Evolutionary conservation across 176 grass and related monocot species (phyloP).

Genomic region (Dactylis glomerata): DNA sequence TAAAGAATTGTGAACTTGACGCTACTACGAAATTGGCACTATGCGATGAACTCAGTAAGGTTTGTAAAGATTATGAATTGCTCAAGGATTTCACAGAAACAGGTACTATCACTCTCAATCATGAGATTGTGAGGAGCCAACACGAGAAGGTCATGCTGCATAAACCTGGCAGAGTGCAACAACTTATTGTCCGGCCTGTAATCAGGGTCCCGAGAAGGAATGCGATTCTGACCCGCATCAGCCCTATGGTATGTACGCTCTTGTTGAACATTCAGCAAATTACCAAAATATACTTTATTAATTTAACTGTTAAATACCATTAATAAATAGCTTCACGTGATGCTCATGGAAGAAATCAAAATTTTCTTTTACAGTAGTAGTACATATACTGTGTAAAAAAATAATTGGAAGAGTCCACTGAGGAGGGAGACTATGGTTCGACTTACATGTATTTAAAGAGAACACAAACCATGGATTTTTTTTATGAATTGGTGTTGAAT

Average conservation of each 20-base stretch:
- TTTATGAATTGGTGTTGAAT: not conserved
- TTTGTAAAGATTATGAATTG: slow-evolving; percentile 46
- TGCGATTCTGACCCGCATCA: slow-evolving; percentile 56
- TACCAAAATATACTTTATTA: not conserved
- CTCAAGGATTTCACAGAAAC: slow-evolving; percentile 43
- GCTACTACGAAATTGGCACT: slow-evolving; percentile 37
- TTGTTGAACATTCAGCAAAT: not conserved
- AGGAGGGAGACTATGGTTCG: not conserved
- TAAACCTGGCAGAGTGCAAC: not conserved
- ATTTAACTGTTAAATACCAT: not conserved
- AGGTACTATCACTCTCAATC: slow-evolving; percentile 31
- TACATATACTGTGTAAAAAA: not conserved
- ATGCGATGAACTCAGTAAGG: slow-evolving; percentile 41
- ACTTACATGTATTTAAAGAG: not conserved
- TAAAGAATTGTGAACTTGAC: slow-evolving; percentile 40
- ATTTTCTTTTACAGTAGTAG: not conserved
- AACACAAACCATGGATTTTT: not conserved
- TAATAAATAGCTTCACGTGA: not conserved
- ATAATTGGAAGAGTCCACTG: not conserved
- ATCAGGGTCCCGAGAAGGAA: slow-evolving; percentile 52
- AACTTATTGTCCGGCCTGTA: slow-evolving; percentile 44
- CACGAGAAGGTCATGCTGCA: slow-evolving; percentile 28
- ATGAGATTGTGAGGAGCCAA: slow-evolving; percentile 31
- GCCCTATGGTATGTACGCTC: slow-evolving; percentile 42
- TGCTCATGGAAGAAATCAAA: not conserved